A percentile compares a stretch with the other conserved stretches of the same genome.
Evolutionary conservation across 164 flowering plant species (phyloP).

Genomic region (Hamamelis virginiana): DNA sequence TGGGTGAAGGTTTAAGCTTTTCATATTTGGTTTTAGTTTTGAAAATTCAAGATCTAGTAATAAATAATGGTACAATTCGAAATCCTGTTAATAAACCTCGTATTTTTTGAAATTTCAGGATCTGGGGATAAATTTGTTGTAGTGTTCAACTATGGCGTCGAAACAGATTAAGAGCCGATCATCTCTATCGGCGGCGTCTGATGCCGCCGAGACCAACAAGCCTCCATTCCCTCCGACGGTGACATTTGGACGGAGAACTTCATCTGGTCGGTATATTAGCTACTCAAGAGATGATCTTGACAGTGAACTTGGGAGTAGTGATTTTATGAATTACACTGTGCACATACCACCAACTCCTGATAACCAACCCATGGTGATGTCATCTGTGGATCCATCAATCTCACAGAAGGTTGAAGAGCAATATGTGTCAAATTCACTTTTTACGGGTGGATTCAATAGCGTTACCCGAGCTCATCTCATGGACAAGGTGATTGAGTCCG

Average conservation of each 20-base stretch:
- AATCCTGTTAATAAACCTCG: not conserved
- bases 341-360: constrained; percentile 70
- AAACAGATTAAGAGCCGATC: constrained; percentile 50
- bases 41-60: not conserved
- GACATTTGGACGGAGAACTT: constrained; percentile 56
- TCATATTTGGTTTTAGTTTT: not conserved
- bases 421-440: constrained; percentile 62
- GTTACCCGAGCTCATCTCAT: constrained; percentile 65
- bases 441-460: constrained; percentile 61
- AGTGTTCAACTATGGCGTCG: constrained; percentile 43
- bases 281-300: constrained; percentile 73
- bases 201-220: constrained; percentile 31
- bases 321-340: constrained; percentile 55
- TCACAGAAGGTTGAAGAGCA: constrained; percentile 68
- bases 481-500: constrained; percentile 71
- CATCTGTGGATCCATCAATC: constrained; percentile 39
- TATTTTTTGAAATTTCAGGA: constrained; percentile 13
- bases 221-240: constrained; percentile 59
- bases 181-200: constrained; percentile 37
- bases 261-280: constrained; percentile 55
- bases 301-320: constrained; percentile 51
- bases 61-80: not conserved
- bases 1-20: not conserved
- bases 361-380: constrained; percentile 42
- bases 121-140: not conserved